Percentiles rank a stretch among this genome's conserved stretches.
phyloP scores from a whole-genome alignment of 176 grass and related monocot genomes.

The Metroxylon sagu region DNA sequence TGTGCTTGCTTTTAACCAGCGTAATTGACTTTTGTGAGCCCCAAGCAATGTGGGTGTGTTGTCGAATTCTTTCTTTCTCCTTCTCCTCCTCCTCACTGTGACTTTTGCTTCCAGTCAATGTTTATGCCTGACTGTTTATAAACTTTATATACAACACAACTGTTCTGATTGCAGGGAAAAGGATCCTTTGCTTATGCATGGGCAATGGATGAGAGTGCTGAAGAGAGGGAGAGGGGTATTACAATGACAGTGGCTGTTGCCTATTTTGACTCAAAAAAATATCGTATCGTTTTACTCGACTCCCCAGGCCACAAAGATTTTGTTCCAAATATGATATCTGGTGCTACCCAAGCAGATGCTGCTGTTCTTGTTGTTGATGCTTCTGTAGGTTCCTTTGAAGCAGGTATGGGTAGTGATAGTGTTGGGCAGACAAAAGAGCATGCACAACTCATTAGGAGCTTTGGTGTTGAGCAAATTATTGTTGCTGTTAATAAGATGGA shows the following conservation, averaged over 20 bases:
- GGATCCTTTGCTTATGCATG: slow-evolving; percentile 89
- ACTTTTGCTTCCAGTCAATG: too few relatives aligned
- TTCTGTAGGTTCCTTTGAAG: slow-evolving; percentile 76
- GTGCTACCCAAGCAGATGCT: slow-evolving; percentile 70
- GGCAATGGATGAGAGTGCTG: slow-evolving; percentile 69
- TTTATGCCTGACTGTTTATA: too few relatives aligned
- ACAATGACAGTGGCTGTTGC: slow-evolving; percentile 76
- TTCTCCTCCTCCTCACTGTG: too few relatives aligned
- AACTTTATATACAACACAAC: neutral
- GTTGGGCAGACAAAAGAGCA: slow-evolving; percentile 87
- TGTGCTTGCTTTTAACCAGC: too few relatives aligned
- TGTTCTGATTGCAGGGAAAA: slow-evolving; percentile 46
- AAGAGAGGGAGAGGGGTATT: slow-evolving; percentile 73
- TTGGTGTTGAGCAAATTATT: slow-evolving; percentile 81
- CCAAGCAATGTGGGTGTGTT: too few relatives aligned
- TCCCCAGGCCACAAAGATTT: slow-evolving; percentile 94
- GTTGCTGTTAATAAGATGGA: slow-evolving; percentile 94
- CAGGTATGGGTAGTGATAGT: slow-evolving; percentile 60
- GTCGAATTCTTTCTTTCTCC: too few relatives aligned
- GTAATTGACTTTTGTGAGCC: too few relatives aligned
- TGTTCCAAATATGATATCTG: slow-evolving; percentile 86
- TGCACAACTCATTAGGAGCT: slow-evolving; percentile 73
- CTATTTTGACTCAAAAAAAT: slow-evolving; percentile 65
- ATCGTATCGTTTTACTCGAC: slow-evolving; percentile 63
- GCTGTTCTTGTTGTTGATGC: slow-evolving; percentile 83